phyloP scores from a whole-genome alignment of 2,329 filamentous ascomycete species.

The Trichoderma harzianum region DNA sequence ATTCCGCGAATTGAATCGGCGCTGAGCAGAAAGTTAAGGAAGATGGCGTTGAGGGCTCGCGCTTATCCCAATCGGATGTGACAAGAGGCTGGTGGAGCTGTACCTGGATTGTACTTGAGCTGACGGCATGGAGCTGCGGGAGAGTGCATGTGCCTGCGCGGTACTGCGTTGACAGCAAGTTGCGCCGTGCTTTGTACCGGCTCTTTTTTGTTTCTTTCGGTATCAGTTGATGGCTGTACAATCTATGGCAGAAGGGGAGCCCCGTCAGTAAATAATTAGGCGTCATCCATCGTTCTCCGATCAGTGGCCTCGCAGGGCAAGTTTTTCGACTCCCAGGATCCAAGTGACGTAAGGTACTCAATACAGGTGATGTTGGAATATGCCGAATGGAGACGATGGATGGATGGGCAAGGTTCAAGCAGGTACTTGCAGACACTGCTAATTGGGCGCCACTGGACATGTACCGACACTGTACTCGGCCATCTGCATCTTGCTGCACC shows the following conservation, averaged over 20 bases:
- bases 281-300: not conserved
- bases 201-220: not conserved
- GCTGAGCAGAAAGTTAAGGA: conserved; percentile 3
- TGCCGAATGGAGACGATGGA: not conserved
- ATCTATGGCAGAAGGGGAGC: not conserved
- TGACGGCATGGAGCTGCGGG: not conserved
- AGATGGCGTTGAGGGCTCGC: conserved; percentile 11
- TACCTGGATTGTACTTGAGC: conserved; percentile 4
- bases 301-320: not conserved
- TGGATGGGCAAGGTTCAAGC: not conserved
- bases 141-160: not conserved
- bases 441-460: not conserved
- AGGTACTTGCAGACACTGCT: not conserved
- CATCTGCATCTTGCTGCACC: not conserved
- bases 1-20: not conserved
- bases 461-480: not conserved
- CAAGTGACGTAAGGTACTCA: not conserved
- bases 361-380: not conserved
- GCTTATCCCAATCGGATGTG: conserved; percentile 14
- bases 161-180: conserved; percentile 5
- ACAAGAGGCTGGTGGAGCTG: conserved; percentile 8
- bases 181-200: not conserved
- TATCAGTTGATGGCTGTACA: not conserved
- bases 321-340: not conserved
- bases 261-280: not conserved